These are phyloP conservation scores for Xerocomus brunneocitrinus DNA, from an alignment of 768 basidiomycete genomes.

Conservation along the genomic window DNA sequence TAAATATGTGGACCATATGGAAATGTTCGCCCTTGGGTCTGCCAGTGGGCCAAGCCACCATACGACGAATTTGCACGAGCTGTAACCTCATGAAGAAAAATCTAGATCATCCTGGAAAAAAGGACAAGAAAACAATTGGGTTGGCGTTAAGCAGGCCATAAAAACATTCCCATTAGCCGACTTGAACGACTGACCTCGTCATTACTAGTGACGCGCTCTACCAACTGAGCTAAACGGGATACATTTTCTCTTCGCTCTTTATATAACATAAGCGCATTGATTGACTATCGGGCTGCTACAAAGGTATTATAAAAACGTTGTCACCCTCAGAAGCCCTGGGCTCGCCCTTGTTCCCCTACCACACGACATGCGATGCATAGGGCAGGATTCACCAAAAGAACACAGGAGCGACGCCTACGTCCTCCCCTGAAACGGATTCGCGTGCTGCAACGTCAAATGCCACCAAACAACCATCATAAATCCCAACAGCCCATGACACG, in stretches of 20 bases:
- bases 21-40: too few species aligned
- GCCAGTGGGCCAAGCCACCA: too few species aligned
- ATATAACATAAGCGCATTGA: neutral
- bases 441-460: conserved; percentile 64
- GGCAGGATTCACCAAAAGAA: too few species aligned
- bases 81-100: neutral
- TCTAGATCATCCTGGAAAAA: neutral
- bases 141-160: neutral
- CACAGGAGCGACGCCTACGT: neutral
- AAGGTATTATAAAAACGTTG: too few species aligned
- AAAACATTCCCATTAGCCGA: conserved; percentile 38
- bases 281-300: too few species aligned
- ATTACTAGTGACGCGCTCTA: conserved; percentile 50
- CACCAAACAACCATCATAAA: conserved; percentile 77
- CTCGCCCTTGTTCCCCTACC: neutral
- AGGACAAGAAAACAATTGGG: neutral
- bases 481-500: conserved; percentile 65
- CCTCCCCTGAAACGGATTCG: conserved; percentile 35
- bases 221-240: conserved; percentile 44
- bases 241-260: neutral
- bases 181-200: conserved; percentile 41
- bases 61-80: neutral
- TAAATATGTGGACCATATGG: too few species aligned
- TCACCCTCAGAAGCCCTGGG: too few species aligned
- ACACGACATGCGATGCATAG: neutral